Conservation (phyloP, 2,329 filamentous ascomycete genomes). For the Pseudocercospora cruenta region DNA sequence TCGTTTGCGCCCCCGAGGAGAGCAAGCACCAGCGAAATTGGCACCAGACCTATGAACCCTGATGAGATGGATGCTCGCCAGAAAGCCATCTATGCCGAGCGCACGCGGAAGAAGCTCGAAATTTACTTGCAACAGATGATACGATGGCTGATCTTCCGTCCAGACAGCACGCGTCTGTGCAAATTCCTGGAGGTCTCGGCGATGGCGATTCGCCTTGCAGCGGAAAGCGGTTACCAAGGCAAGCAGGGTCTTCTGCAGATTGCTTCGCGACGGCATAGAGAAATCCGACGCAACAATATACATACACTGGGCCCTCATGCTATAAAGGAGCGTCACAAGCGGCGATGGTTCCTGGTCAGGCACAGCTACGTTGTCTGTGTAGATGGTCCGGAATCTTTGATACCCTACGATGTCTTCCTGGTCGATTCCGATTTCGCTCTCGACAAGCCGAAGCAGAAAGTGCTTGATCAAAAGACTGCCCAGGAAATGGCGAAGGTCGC, state of each 20-base stretch:
- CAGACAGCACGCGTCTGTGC: constrained; percentile 93
- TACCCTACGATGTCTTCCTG: constrained; percentile 98
- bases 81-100: constrained; percentile 69
- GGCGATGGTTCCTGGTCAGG: constrained; percentile 97
- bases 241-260: constrained; percentile 96
- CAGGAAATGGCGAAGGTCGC: constrained; percentile 68
- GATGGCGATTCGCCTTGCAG: constrained; percentile 86
- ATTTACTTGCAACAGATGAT: constrained; percentile 93
- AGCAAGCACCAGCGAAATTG: constrained; percentile 53
- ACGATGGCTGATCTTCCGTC: constrained; percentile 92
- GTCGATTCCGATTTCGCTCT: constrained; percentile 87
- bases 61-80: constrained; percentile 34
- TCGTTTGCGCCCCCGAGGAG: constrained; percentile 62
- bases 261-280: constrained; percentile 72
- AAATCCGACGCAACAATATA: constrained; percentile 34
- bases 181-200: constrained; percentile 95
- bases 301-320: constrained; percentile 59
- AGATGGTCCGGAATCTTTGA: constrained; percentile 98
- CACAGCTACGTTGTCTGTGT: constrained; percentile 98
- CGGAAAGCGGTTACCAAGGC: constrained; percentile 94
- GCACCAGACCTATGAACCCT: constrained; percentile 44
- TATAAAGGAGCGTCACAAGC: constrained; percentile 79
- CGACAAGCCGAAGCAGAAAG: constrained; percentile 65
- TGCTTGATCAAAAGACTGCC: constrained; percentile 58
- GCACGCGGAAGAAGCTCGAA: constrained; percentile 82